A percentile compares a stretch with the other conserved stretches of the same genome.
Conservation (phyloP, 345 rosid genomes). For the Citrus cavaleriei region DNA sequence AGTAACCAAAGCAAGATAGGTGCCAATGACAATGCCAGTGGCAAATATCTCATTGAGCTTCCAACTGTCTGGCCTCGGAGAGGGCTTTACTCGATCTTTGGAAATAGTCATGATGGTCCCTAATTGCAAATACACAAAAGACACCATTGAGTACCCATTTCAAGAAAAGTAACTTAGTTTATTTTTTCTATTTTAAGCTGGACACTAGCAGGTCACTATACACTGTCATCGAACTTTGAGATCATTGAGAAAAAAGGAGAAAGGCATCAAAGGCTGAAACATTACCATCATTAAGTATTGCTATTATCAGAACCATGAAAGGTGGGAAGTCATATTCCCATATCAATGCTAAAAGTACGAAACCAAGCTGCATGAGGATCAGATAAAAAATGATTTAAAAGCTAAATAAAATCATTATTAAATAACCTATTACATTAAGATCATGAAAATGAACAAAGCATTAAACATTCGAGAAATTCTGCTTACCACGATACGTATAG, state of each 20-base stretch:
- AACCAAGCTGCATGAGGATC: slow-evolving; percentile 71
- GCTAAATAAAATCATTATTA: background rate
- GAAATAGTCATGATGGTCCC: slow-evolving; percentile 98
- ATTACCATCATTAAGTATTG: slow-evolving; percentile 93
- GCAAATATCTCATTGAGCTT: slow-evolving; percentile 92
- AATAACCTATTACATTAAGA: background rate
- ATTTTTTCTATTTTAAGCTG: background rate
- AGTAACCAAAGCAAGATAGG: slow-evolving; percentile 84
- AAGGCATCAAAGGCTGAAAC: slow-evolving; percentile 9
- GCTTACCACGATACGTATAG: slow-evolving; percentile 93
- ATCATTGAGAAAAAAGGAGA: slow-evolving; percentile 6
- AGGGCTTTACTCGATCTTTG: slow-evolving; percentile 89
- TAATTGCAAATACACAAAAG: slow-evolving; percentile 23
- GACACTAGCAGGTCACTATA: background rate
- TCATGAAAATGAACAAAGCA: background rate
- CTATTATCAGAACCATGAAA: slow-evolving; percentile 95
- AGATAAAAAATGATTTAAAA: slow-evolving; percentile 3
- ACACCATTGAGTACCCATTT: background rate
- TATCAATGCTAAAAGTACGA: slow-evolving; percentile 89
- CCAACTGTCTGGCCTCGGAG: slow-evolving; percentile 93
- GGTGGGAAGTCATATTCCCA: slow-evolving; percentile 99
- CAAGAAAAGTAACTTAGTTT: background rate
- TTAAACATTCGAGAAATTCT: slow-evolving; percentile 9
- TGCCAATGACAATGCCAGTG: slow-evolving; percentile 88
- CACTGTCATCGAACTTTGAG: background rate